These are phyloP conservation scores for Pleurotus pulmonarius DNA, from an alignment of 768 basidiomycete genomes.

Conservation along the genomic window DNA sequence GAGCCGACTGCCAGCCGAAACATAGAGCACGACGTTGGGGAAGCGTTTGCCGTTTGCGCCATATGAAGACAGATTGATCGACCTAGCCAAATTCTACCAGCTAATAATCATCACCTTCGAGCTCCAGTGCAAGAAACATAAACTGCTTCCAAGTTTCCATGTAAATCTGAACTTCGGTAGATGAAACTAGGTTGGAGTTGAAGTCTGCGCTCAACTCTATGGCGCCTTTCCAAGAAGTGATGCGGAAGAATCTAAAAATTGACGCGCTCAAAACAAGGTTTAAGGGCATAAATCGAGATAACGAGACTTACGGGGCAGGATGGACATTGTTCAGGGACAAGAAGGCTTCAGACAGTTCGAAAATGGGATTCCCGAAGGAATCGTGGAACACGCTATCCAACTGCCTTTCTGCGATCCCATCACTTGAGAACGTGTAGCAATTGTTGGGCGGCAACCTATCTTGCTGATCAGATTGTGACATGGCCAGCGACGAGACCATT, in stretches of 20 bases:
- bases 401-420: conserved; percentile 15
- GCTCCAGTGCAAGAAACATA: not conserved
- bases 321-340: conserved; percentile 18
- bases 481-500: not conserved
- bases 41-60: no score
- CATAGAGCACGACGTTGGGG: no score
- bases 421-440: conserved; percentile 16
- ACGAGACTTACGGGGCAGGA: conserved; percentile 23
- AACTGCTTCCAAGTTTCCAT: conserved; percentile 9
- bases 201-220: no score
- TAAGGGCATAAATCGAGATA: not conserved
- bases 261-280: no score
- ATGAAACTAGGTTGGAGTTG: no score
- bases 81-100: no score
- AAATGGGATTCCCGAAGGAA: conserved; percentile 2
- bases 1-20: no score
- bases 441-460: conserved; percentile 12
- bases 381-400: conserved; percentile 9
- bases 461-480: not conserved
- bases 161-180: conserved; percentile 9
- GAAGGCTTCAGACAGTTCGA: conserved; percentile 17
- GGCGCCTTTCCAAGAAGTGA: no score
- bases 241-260: no score
- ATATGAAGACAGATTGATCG: no score
- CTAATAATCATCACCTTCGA: not conserved